Evolutionary conservation across 2,329 filamentous ascomycete genomes (phyloP).

Genomic region (Neospermospora avenae): DNA sequence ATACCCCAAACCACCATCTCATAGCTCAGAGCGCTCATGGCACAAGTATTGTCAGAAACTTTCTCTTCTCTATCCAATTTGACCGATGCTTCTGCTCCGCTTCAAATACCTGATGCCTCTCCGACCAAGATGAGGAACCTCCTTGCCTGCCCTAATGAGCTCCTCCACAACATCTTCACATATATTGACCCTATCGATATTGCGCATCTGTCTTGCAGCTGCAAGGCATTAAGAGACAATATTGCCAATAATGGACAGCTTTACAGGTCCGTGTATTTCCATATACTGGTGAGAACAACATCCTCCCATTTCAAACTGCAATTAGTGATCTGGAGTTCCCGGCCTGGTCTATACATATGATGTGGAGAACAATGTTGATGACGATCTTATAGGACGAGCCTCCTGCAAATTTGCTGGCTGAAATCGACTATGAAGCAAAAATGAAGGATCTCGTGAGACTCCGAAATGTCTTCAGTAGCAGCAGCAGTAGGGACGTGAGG

Average conservation of each 20-base stretch:
- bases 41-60: too few relatives aligned
- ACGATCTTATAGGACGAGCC: slow-evolving; percentile 6
- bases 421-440: slow-evolving; percentile 2
- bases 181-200: slow-evolving; percentile 57
- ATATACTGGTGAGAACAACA: slow-evolving; percentile 40
- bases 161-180: slow-evolving; percentile 58
- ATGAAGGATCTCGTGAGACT: slow-evolving; percentile 4
- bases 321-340: too few relatives aligned
- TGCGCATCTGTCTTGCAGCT: slow-evolving; percentile 48
- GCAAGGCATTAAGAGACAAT: slow-evolving; percentile 50
- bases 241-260: slow-evolving; percentile 56
- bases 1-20: too few relatives aligned
- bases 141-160: slow-evolving; percentile 50
- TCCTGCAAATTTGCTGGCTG: not conserved
- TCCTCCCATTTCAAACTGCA: not conserved
- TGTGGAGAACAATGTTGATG: not conserved
- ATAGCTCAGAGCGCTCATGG: too few relatives aligned
- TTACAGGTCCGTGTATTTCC: slow-evolving; percentile 60
- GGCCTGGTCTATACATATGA: slow-evolving; percentile 14
- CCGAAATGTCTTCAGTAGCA: slow-evolving; percentile 6
- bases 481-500: slow-evolving; percentile 6
- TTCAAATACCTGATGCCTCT: not conserved
- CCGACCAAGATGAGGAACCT: slow-evolving; percentile 1
- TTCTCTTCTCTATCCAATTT: too few relatives aligned
- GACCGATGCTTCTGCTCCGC: not conserved